A percentile compares a stretch with the other conserved stretches of the same genome.
Conservation (phyloP, 306 rosid species). For the Rosa lucieae region DNA sequence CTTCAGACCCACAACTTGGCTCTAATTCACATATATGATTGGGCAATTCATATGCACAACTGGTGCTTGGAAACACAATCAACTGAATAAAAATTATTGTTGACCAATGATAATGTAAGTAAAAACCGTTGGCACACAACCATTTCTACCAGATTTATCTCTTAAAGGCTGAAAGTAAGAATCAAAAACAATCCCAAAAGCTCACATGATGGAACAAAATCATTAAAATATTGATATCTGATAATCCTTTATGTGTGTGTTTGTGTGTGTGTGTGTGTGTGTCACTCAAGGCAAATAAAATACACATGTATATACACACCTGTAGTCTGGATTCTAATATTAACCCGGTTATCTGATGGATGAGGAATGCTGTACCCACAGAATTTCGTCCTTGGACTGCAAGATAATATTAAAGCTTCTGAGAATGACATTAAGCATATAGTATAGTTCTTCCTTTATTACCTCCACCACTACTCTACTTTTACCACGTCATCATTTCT, state of each 20-base stretch:
- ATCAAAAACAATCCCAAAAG: background rate
- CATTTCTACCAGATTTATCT: background rate
- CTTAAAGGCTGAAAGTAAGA: background rate
- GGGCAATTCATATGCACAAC: background rate
- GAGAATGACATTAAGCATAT: constrained; percentile 8
- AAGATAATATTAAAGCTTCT: constrained; percentile 24
- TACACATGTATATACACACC: constrained; percentile 31
- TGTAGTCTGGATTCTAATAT: constrained; percentile 76
- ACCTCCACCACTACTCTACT: background rate
- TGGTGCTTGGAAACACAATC: background rate
- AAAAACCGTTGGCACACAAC: background rate
- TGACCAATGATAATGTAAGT: background rate
- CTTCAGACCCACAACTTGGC: background rate
- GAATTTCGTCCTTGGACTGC: constrained; percentile 71
- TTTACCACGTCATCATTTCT: background rate
- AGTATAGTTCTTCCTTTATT: background rate
- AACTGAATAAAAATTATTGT: background rate
- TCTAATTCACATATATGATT: background rate
- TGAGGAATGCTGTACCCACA: constrained; percentile 91
- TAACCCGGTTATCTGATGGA: constrained; percentile 82
- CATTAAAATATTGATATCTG: background rate
- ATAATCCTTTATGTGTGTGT: no score
- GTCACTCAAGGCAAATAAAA: background rate
- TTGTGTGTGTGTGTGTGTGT: background rate
- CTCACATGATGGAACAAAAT: background rate